phyloP scores from a whole-genome alignment of 495 filamentous ascomycete genomes.

The Hypoxylon crocopeplum region DNA sequence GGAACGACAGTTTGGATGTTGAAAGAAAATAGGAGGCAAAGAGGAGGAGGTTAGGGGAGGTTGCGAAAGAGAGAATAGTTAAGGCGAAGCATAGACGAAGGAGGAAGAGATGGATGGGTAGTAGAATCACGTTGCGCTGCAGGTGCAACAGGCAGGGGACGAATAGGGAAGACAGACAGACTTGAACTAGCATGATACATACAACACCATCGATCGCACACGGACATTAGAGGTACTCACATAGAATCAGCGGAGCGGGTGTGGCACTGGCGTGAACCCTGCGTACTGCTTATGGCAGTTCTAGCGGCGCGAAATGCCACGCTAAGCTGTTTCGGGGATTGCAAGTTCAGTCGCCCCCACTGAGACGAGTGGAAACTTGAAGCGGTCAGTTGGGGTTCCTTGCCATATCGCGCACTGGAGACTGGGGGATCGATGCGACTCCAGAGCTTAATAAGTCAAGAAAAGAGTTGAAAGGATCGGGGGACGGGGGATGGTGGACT shows the following conservation, averaged over 20 bases:
- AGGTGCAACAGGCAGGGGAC: constrained; percentile 35
- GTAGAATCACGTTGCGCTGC: constrained; percentile 42
- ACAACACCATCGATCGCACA: constrained; percentile 22
- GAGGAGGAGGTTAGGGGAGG: constrained; percentile 11
- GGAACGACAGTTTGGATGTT: constrained; percentile 23
- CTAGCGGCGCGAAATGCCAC: constrained; percentile 20
- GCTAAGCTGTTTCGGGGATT: constrained; percentile 20
- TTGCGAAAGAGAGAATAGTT: constrained; percentile 34
- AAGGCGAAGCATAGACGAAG: constrained; percentile 29
- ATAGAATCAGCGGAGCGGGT: constrained; percentile 25
- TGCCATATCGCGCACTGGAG: too few species aligned
- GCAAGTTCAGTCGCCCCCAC: constrained; percentile 23
- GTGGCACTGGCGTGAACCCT: constrained; percentile 39
- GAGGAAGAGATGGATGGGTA: constrained; percentile 30
- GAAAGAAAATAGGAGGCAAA: constrained; percentile 33
- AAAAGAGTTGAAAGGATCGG: too few species aligned
- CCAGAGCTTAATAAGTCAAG: too few species aligned
- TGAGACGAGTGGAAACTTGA: constrained; percentile 34
- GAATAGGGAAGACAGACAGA: constrained; percentile 21
- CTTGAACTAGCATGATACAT: not conserved
- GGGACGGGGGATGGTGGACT: too few species aligned
- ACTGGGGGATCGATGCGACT: too few species aligned
- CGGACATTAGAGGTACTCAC: constrained; percentile 5
- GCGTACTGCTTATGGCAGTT: constrained; percentile 32
- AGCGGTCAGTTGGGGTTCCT: constrained; percentile 42